Percentiles rank a stretch among this genome's conserved stretches.
Conservation (phyloP, 768 basidiomycete species). For the Coprinopsis cinerea region DNA sequence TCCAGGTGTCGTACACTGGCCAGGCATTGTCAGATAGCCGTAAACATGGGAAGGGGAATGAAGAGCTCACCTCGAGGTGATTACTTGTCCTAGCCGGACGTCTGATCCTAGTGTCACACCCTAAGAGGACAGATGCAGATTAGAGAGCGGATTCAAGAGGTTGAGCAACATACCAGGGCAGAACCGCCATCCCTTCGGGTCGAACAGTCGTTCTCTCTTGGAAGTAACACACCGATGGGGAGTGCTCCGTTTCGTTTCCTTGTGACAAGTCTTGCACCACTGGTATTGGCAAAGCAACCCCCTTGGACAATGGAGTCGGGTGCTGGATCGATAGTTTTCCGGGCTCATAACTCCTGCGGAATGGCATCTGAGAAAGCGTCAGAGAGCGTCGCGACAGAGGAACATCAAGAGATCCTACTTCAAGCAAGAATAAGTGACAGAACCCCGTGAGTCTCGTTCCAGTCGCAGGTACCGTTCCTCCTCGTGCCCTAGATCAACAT, state of each 20-base stretch:
- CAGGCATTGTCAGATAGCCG: not conserved
- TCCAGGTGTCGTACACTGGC: not conserved
- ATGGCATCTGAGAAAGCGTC: too few species aligned
- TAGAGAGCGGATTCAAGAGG: not conserved
- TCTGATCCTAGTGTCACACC: not conserved
- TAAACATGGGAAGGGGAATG: not conserved
- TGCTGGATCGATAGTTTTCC: not conserved
- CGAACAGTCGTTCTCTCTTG: not conserved
- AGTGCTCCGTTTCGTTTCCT: not conserved
- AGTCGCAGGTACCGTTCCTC: too few species aligned
- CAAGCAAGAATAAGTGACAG: too few species aligned
- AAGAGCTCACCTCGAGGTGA: not conserved
- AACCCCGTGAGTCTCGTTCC: too few species aligned
- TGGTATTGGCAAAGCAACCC: not conserved
- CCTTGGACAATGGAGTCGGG: not conserved
- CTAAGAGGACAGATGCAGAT: not conserved
- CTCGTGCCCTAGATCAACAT: too few species aligned
- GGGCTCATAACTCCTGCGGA: too few species aligned
- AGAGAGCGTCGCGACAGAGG: too few species aligned
- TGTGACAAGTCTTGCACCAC: slow-evolving; percentile 5
- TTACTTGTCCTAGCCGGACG: not conserved
- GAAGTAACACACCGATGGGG: not conserved
- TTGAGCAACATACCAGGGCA: slow-evolving; percentile 4
- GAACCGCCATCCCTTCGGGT: not conserved
- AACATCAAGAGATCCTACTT: too few species aligned